These are phyloP conservation scores for Moricandia arvensis DNA, from an alignment of 345 rosid species.

Conservation along the genomic window DNA sequence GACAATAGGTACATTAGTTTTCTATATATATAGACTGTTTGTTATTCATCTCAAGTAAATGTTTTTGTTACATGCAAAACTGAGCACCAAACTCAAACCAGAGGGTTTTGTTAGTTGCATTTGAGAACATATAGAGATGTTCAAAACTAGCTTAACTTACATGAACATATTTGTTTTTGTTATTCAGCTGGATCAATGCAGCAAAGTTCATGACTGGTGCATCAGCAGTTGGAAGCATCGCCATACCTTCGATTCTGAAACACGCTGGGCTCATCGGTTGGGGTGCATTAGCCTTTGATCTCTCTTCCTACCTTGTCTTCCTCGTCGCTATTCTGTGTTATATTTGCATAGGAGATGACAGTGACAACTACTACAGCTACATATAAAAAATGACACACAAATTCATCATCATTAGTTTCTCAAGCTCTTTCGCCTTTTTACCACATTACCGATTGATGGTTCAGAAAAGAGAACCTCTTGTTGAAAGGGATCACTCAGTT, in stretches of 20 bases:
- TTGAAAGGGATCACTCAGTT: neutral
- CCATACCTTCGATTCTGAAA: conserved; percentile 86
- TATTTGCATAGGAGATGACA: conserved; percentile 47
- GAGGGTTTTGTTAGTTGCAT: neutral
- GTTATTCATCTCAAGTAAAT: neutral
- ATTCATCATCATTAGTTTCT: conserved; percentile 1
- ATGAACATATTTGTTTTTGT: neutral
- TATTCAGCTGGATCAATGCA: conserved; percentile 77
- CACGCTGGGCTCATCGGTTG: conserved; percentile 91
- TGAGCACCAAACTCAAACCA: neutral
- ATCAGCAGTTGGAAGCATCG: conserved; percentile 86
- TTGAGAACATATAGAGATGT: neutral
- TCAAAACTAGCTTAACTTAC: neutral
- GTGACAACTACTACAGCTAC: conserved; percentile 49
- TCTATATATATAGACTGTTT: neutral
- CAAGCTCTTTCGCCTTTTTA: conserved; percentile 13
- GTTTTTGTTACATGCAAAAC: neutral
- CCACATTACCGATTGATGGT: conserved; percentile 7
- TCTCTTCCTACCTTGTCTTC: conserved; percentile 71
- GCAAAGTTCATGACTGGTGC: conserved; percentile 95
- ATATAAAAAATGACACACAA: conserved; percentile 25
- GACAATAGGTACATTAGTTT: conserved; percentile 51
- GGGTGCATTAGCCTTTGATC: conserved; percentile 89
- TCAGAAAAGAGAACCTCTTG: neutral
- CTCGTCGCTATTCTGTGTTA: conserved; percentile 70